Evolutionary conservation across 495 filamentous ascomycete genomes (phyloP), one percentile per base, ranked within the genome.

Genomic region (Parathielavia appendiculata): DNA sequence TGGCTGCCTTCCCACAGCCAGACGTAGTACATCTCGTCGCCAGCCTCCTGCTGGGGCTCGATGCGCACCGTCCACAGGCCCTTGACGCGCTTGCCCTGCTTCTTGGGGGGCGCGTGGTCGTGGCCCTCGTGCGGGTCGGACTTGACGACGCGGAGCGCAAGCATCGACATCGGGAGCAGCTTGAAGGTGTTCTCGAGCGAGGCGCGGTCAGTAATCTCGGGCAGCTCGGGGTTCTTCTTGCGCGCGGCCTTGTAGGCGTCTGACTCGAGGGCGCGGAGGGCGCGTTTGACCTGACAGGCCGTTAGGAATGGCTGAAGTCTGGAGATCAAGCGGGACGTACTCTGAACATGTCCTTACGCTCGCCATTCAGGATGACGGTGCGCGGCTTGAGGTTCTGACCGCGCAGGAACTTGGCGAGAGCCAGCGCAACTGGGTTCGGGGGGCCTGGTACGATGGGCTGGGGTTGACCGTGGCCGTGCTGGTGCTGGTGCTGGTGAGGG

Each of bases 301-400:
- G 54, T 51, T 63, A 64, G 53, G 32, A 13, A n/a, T n/a, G 41
- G 34, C 22, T 1, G 3, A 30, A 11, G 11, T 17, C 45, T 13
- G 35, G 12, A 38, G n/a, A n/a, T n/a, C 20, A 17, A 34, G 35
- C 14, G 41, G 40, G 52, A 55, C 67, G 51, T 73, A 96, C 92
- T 88, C 87, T 89, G 75, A 99, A 97, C 85, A 99, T 91, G 61
- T 99, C 92, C 76, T 96, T 97, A 57, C 95, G 81, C 77, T 97
- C 92, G 60, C 93, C 95, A 65, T 97, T 91, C 63, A 96, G 79
- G 57, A 99, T 95, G 74, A 87, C 91, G 30, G 93, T 96, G 62
- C 95, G 81, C 44, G 83, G 78, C 81, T 99, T 99, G 61, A 99
- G 76, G 62, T 90, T 80, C 74, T 97, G 92, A 51, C 81, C 75